Base-by-base conservation (phyloP, 148 eudicot species). In the Fagopyrum esculentum region DNA sequence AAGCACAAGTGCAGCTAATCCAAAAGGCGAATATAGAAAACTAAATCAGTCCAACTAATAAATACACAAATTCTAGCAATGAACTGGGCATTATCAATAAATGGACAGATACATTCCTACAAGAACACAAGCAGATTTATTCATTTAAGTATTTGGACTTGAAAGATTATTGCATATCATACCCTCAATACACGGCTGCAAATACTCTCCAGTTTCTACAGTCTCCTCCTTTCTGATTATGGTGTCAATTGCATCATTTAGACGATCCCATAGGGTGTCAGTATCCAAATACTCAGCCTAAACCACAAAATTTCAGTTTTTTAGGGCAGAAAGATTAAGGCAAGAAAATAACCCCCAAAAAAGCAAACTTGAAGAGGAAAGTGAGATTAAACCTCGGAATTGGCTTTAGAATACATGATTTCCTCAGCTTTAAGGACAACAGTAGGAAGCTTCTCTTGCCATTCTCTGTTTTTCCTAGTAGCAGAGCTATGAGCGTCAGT, bases 121-220 rank as follows among this genome's bases (percentile, higher is more conserved):
- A 35, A 69, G 22, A 40, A 22, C 0, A 7, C 9, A 40, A 5
- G 17, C 46, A 6, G 40, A 43, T n/a, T 12, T 40, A 9, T 9
- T 13, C 2, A 69, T 13, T 5, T 43, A 15, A 44, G 45, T 66
- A 66, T 35, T 17, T 70, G 49, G 69, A 63, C 35, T 44, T 63
- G 13, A 35, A 63, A 29, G 13, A 16, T 0, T 45, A 6, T 56
- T 45, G 72, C 40, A 35, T 68, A 64, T 40, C 4, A 16, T 86
- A 92, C 98, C 98, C 90, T 94, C 98, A 82, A 94, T 90, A 80
- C 98, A 94, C 26, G 97, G 98, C 75, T 93, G 98, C 81, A 94
- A 77, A 79, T 78, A 82, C 74, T 87, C 86, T 63, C 91, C 97
- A 7, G 89, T 87, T 80, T 94, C 98, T 6, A 88, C 76, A 78